Evolutionary conservation across 805 yeast species (phyloP), one percentile per base, ranked within the genome.

Genomic region (Pichia nakasei): DNA sequence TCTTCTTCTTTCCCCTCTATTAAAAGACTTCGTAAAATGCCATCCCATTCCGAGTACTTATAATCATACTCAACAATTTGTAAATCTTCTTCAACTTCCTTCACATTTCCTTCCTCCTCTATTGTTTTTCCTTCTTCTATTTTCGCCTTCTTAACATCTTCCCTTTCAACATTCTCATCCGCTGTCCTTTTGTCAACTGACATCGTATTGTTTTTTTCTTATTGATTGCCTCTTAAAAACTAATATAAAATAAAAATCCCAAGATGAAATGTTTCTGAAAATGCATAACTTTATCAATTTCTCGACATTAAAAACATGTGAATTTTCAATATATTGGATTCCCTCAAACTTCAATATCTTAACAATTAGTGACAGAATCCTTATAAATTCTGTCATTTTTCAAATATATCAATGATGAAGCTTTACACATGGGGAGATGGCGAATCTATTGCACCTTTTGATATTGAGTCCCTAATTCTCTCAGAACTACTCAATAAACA

Each of bases 391-490:
- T n/a, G n/a, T n/a, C n/a, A n/a, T n/a, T n/a, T n/a, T n/a, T n/a
- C n/a, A n/a, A n/a, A n/a, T n/a, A n/a, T n/a, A 3, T 13, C 4
- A 20, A 20, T 20, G 4, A 40, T 35, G 27, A 13, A 37, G 13
- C n/a, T 59, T 26, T 48, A 51, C 24, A 44, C 51, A 4, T 78
- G 83, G 84, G 85, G 84, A 1, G 50, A 51, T 17, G 58, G 50
- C 21, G 43, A 20, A 0, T 51, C 55, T 34, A 53, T 73, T 1
- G 73, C 80, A 0, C 53, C 68, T 3, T 67, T 77, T 35, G 75
- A 75, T 34, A 74, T 81, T 0, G 78, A 75, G 41, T 70, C 75
- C 9, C 45, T 74, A 13, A 82, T 82, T 0, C 48, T 66, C 5
- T 55, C 63, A 0, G 71, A 76, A 72, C 60, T 71, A 34, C 54